Evolutionary conservation across 1,284 basidiomycete genomes (phyloP).

Genomic region (Leucoagaricus sp.): DNA sequence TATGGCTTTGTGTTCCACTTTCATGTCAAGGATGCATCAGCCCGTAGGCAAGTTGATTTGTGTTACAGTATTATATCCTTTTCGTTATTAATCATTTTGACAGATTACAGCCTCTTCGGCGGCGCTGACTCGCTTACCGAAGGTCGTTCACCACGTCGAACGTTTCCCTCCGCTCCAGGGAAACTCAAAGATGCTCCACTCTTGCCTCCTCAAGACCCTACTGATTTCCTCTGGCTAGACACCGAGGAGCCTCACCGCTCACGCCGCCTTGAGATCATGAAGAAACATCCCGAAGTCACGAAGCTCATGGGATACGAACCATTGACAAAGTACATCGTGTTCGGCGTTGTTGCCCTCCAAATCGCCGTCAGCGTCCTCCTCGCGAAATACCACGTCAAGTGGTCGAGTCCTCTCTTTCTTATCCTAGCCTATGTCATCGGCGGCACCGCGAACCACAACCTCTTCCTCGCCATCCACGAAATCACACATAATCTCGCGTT

Average conservation of each 20-base stretch:
- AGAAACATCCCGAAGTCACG: conserved; percentile 92
- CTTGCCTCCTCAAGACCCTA: conserved; percentile 65
- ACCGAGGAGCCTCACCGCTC: conserved; percentile 96
- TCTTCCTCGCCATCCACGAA: conserved; percentile 97
- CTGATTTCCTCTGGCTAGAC: conserved; percentile 93
- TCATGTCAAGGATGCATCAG: too few relatives aligned
- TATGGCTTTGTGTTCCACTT: too few relatives aligned
- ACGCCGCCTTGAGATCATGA: conserved; percentile 87
- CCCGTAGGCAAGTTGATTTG: too few relatives aligned
- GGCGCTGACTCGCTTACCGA: conserved; percentile 75
- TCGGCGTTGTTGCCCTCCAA: conserved; percentile 81
- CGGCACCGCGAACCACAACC: conserved; percentile 95
- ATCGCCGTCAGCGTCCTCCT: conserved; percentile 66
- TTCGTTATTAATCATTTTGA: neutral
- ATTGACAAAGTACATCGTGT: conserved; percentile 86
- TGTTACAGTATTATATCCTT: neutral
- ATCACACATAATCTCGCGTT: conserved; percentile 99
- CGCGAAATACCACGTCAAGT: conserved; percentile 22
- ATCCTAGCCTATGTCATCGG: conserved; percentile 85
- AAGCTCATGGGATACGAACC: conserved; percentile 96
- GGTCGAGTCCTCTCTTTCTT: conserved; percentile 74
- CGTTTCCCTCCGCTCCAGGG: conserved; percentile 39
- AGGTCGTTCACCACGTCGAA: conserved; percentile 56
- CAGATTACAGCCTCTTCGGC: conserved; percentile 77
- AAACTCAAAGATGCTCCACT: conserved; percentile 31